Evolutionary conservation across 306 rosid species (phyloP).

Genomic region (Vigna nakashimae): DNA sequence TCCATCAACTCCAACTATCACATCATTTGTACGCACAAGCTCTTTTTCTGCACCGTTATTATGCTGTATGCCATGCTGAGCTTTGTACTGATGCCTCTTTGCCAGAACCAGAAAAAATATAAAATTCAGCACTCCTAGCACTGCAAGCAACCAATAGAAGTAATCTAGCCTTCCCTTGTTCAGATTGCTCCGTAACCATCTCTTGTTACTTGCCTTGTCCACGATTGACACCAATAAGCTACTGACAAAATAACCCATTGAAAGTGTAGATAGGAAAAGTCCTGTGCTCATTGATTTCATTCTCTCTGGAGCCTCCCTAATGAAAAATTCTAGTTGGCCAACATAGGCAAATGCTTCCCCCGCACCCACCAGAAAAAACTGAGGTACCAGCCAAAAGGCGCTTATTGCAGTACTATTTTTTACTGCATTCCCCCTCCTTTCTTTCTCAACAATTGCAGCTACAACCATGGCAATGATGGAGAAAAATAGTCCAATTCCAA

Average conservation of each 20-base stretch:
- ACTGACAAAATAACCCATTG: constrained; percentile 93
- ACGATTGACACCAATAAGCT: constrained; percentile 76
- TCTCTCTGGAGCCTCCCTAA: constrained; percentile 93
- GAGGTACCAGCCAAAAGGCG: constrained; percentile 97
- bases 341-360: constrained; percentile 97
- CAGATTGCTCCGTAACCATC: constrained; percentile 80
- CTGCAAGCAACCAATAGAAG: constrained; percentile 84
- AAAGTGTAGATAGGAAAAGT: constrained; percentile 76
- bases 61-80: constrained; percentile 44
- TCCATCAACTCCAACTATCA: constrained; percentile 49
- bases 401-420: constrained; percentile 49
- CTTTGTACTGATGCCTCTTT: constrained; percentile 78
- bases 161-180: constrained; percentile 66
- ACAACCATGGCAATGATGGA: constrained; percentile 74
- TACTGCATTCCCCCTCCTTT: constrained; percentile 55
- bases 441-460: constrained; percentile 70
- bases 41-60: constrained; percentile 56
- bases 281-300: constrained; percentile 99
- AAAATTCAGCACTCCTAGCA: constrained; percentile 68
- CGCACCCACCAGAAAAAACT: constrained; percentile 84
- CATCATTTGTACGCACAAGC: constrained; percentile 53
- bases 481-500: constrained; percentile 85
- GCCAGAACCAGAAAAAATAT: constrained; percentile 69
- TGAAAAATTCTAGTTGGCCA: constrained; percentile 94
- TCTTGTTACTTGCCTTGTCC: constrained; percentile 69